These are phyloP conservation scores for Cutaneotrichosporon sp. DNA, from an alignment of 1,284 basidiomycete genomes.

Conservation along the genomic window DNA sequence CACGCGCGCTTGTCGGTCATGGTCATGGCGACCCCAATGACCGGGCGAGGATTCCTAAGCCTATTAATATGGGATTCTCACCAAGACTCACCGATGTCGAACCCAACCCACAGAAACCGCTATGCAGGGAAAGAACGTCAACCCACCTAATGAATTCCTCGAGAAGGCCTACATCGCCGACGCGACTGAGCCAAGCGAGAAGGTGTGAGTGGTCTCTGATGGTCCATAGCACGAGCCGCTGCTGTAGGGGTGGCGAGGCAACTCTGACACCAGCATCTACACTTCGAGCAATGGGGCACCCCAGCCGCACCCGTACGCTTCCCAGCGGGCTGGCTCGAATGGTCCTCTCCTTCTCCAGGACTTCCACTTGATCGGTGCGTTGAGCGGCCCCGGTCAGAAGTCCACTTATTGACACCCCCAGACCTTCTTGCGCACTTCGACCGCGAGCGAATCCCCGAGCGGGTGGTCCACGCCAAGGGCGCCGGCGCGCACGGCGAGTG, in stretches of 20 bases:
- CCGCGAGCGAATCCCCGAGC: constrained; percentile 91
- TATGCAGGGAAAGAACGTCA: too few relatives aligned
- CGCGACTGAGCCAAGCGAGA: not conserved
- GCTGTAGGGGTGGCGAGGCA: not conserved
- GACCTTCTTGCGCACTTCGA: constrained; percentile 83
- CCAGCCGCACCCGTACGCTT: constrained; percentile 58
- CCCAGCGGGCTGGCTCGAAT: constrained; percentile 65
- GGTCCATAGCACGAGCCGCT: not conserved
- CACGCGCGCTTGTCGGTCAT: too few relatives aligned
- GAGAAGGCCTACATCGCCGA: not conserved
- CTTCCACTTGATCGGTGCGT: constrained; percentile 45
- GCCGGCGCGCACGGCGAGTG: constrained; percentile 85
- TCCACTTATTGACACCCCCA: not conserved
- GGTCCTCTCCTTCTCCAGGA: constrained; percentile 87
- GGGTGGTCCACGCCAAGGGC: constrained; percentile 59
- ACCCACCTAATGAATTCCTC: too few relatives aligned
- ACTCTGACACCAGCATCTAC: constrained; percentile 51
- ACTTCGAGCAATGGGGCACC: constrained; percentile 77
- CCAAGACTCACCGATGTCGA: too few relatives aligned
- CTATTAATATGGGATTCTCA: too few relatives aligned
- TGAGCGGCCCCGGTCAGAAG: not conserved
- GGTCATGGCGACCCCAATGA: too few relatives aligned
- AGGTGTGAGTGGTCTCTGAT: not conserved
- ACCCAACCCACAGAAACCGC: too few relatives aligned
- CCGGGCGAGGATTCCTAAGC: too few relatives aligned